Conservation (phyloP, 345 rosid genomes). For the Lepidium sativum region DNA sequence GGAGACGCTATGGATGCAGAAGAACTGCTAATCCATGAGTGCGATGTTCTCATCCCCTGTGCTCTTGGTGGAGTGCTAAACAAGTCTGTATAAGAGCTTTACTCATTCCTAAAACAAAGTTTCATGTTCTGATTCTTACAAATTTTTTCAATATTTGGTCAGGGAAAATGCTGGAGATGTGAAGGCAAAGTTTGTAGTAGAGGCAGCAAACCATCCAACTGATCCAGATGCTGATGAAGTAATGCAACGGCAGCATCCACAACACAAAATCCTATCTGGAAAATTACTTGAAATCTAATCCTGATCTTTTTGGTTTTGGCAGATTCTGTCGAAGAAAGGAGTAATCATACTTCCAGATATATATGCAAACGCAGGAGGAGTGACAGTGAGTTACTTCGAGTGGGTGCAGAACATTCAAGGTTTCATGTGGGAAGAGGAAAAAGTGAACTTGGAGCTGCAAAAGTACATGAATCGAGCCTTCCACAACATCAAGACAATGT, state of each 20-base stretch:
- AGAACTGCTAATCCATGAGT: slow-evolving; percentile 72
- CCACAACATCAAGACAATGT: slow-evolving; percentile 84
- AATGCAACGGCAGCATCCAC: background rate
- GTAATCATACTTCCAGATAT: slow-evolving; percentile 92
- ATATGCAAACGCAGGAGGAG: slow-evolving; percentile 97
- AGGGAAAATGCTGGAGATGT: slow-evolving; percentile 93
- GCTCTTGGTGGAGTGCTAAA: slow-evolving; percentile 95
- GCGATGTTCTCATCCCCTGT: slow-evolving; percentile 96
- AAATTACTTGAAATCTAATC: background rate
- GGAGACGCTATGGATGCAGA: slow-evolving; percentile 60
- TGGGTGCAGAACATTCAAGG: slow-evolving; percentile 99
- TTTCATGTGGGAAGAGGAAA: slow-evolving; percentile 97
- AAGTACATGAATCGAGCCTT: slow-evolving; percentile 89
- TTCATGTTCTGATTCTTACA: background rate
- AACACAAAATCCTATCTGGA: background rate
- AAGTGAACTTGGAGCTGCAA: slow-evolving; percentile 64
- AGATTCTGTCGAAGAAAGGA: slow-evolving; percentile 92
- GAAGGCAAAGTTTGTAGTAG: slow-evolving; percentile 88
- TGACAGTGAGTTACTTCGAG: slow-evolving; percentile 98
- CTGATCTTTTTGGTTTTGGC: slow-evolving; percentile 25
- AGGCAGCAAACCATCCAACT: slow-evolving; percentile 97
- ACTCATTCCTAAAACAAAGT: background rate
- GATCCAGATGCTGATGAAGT: slow-evolving; percentile 99
- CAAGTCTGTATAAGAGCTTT: slow-evolving; percentile 37
- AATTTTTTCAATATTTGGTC: background rate